Evolutionary conservation across 139 green algal species (phyloP), one percentile per base, ranked within the genome.

Genomic region (Eudorina sp.): DNA sequence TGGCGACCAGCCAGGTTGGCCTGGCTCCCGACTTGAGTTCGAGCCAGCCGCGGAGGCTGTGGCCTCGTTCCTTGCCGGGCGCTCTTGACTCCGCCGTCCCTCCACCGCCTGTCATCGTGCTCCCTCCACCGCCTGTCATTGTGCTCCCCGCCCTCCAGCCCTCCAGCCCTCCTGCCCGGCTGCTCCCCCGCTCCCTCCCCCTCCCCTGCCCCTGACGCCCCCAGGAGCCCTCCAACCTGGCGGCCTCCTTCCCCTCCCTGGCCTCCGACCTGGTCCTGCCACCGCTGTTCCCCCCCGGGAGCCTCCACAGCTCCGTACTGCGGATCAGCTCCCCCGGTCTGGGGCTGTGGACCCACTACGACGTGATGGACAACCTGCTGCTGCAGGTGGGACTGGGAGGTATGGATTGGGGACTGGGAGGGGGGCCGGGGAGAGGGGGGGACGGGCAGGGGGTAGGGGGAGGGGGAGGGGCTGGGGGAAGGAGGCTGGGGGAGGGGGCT

Each of bases 301-400:
- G 43, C 0, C 27, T 92, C 21, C 92, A 92, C 82, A 89, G 58
- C 36, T 87, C 34, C 23, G 92, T 95, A n/a, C 77, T 96, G 53
- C 75, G 92, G 1, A 62, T 95, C 4, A 90, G 77, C 66, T 93
- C 85, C 4, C 78, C 79, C 0, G 89, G 86, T 0, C 60, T 93
- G 38, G 45, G 76, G 46, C 88, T 95, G 78, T 96, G 94, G 94
- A 94, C 92, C 40, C 94, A 96, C 84, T 96, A 93, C 82, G 94
- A 96, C 78, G 89, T 93, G 27, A 95, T 95, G 92, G 92, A 94
- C 86, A 96, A 95, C 89, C 21, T 94, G 43, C 90, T 96, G 29
- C 78, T 94, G 18, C 92, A 95, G 84, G 73, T 95, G 58, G n/a
- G n/a, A n/a, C n/a, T n/a, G n/a, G n/a, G n/a, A n/a, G n/a, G n/a